Evolutionary conservation across 2,329 filamentous ascomycete genomes (phyloP).

Genomic region (Nigrospora sphaerica): DNA sequence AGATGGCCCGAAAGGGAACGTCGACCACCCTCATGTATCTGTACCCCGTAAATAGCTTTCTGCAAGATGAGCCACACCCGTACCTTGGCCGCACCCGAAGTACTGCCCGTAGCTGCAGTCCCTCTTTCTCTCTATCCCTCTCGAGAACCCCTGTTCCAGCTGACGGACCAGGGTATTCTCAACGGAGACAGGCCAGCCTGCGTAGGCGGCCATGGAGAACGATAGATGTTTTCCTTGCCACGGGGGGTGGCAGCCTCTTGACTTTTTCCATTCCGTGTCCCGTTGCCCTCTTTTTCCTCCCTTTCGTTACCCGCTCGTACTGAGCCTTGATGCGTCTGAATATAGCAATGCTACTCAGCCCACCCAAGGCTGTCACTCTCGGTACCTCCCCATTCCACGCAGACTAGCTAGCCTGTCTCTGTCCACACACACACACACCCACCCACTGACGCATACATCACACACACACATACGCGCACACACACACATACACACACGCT

Average conservation of each 20-base stretch:
- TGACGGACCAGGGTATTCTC: slow-evolving; percentile 8
- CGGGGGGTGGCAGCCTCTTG: slow-evolving; percentile 8
- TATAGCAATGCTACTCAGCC: slow-evolving; percentile 33
- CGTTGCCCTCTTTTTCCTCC: slow-evolving; percentile 12
- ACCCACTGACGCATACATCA: no score
- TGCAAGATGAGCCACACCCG: slow-evolving; percentile 1
- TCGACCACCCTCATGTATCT: slow-evolving; percentile 3
- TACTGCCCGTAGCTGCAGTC: slow-evolving; percentile 1
- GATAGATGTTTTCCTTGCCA: no score
- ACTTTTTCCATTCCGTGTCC: slow-evolving; percentile 10
- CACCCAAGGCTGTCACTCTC: slow-evolving; percentile 22
- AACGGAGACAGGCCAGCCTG: no score
- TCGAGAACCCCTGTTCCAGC: slow-evolving; percentile 15
- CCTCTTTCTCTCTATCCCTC: not conserved
- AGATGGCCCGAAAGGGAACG: slow-evolving; percentile 1
- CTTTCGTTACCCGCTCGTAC: slow-evolving; percentile 15
- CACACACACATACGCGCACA: no score
- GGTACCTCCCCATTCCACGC: slow-evolving; percentile 28
- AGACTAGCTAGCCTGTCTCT: slow-evolving; percentile 11
- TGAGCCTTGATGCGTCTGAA: slow-evolving; percentile 26
- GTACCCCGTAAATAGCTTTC: slow-evolving; percentile 6
- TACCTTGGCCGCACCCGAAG: slow-evolving; percentile 1
- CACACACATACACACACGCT: no score
- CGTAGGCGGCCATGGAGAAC: no score
- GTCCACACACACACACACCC: no score